Conservation (phyloP, 2,329 filamentous ascomycete species). For the Fulvia fulva region DNA sequence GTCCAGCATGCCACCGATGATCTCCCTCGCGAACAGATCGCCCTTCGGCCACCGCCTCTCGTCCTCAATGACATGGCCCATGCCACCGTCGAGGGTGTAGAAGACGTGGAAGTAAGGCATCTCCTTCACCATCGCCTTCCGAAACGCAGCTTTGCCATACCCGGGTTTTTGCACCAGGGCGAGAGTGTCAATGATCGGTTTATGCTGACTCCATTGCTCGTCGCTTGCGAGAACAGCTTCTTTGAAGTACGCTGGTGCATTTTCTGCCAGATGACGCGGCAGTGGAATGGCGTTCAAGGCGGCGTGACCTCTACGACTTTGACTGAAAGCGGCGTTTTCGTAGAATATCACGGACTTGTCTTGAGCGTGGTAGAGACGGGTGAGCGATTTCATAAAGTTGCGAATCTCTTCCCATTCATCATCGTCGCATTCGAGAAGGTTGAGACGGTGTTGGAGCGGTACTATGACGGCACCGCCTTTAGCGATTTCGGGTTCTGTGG, state of each 20-base stretch:
- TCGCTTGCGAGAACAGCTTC: slow-evolving; percentile 87
- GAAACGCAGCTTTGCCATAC: slow-evolving; percentile 75
- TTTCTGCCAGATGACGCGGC: slow-evolving; percentile 86
- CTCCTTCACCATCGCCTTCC: slow-evolving; percentile 80
- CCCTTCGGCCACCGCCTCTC: slow-evolving; percentile 78
- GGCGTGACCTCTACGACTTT: slow-evolving; percentile 70
- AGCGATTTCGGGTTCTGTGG: slow-evolving; percentile 82
- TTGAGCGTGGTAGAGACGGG: slow-evolving; percentile 89
- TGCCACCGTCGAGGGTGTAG: slow-evolving; percentile 86
- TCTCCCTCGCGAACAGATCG: slow-evolving; percentile 87
- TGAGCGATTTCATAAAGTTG: slow-evolving; percentile 98
- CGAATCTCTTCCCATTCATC: slow-evolving; percentile 99
- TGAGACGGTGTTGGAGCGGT: slow-evolving; percentile 78
- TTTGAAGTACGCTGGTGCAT: slow-evolving; percentile 87
- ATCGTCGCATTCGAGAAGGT: slow-evolving; percentile 95
- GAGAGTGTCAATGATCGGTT: slow-evolving; percentile 85
- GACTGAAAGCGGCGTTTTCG: slow-evolving; percentile 84
- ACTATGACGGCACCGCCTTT: slow-evolving; percentile 83
- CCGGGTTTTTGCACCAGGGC: slow-evolving; percentile 58
- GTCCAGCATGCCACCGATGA: slow-evolving; percentile 89
- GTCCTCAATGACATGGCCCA: slow-evolving; percentile 92
- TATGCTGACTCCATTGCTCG: slow-evolving; percentile 93
- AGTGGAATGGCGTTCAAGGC: slow-evolving; percentile 82
- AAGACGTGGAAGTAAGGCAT: slow-evolving; percentile 98
- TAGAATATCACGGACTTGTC: slow-evolving; percentile 94